Conservation (phyloP, 805 yeast species). For the Ogataea saltuana region DNA sequence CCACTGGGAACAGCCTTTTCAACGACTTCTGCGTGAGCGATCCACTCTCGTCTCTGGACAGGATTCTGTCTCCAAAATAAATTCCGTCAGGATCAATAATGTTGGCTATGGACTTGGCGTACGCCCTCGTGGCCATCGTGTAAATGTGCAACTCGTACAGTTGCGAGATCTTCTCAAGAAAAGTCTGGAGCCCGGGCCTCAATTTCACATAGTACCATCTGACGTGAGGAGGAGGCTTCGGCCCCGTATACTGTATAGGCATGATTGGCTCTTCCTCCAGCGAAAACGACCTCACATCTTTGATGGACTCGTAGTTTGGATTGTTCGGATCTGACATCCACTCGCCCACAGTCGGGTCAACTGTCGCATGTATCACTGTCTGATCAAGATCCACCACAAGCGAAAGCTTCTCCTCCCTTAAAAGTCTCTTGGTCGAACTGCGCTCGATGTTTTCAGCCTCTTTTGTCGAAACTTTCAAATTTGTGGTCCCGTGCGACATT, state of each 20-base stretch:
- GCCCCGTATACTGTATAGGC: slow-evolving; percentile 62
- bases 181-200: slow-evolving; percentile 81
- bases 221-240: slow-evolving; percentile 54
- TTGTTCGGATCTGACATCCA: slow-evolving; percentile 88
- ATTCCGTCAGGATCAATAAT: slow-evolving; percentile 88
- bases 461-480: slow-evolving; percentile 75
- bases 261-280: slow-evolving; percentile 71
- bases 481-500: slow-evolving; percentile 87
- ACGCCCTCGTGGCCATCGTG: slow-evolving; percentile 96
- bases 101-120: slow-evolving; percentile 85
- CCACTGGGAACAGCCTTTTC: slow-evolving; percentile 89
- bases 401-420: slow-evolving; percentile 67
- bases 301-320: slow-evolving; percentile 82
- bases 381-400: slow-evolving; percentile 96
- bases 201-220: slow-evolving; percentile 93
- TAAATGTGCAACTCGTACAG: slow-evolving; percentile 89
- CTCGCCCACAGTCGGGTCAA: slow-evolving; percentile 94
- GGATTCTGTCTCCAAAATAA: slow-evolving; percentile 86
- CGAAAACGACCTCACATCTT: slow-evolving; percentile 76
- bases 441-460: slow-evolving; percentile 88
- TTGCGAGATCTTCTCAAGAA: slow-evolving; percentile 61
- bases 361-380: slow-evolving; percentile 96
- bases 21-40: slow-evolving; percentile 85
- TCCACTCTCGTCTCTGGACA: slow-evolving; percentile 94
- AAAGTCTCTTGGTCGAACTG: slow-evolving; percentile 58